A percentile compares a stretch with the other conserved stretches of the same genome.
phyloP scores from a whole-genome alignment of 1,139 yeast species.

The Hyphopichia khmerensis region DNA sequence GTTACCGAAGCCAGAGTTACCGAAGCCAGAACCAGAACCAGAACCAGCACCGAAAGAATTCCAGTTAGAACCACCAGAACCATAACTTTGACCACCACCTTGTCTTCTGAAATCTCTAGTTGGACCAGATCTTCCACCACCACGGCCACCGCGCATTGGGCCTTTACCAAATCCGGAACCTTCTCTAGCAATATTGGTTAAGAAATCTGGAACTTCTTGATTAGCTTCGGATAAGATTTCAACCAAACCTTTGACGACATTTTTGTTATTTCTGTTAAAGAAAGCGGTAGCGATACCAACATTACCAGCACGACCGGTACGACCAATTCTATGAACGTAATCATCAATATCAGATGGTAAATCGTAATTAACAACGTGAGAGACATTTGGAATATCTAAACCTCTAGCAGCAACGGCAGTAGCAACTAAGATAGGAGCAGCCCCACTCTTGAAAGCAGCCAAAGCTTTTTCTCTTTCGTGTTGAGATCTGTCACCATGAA shows the following conservation, averaged over 20 bases:
- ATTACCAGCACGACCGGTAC: conserved; percentile 99
- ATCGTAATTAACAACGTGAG: conserved; percentile 96
- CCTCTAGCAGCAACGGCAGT: conserved; percentile 99
- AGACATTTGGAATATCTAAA: conserved; percentile 97
- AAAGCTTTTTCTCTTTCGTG: conserved; percentile 97
- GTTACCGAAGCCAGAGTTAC: conserved; percentile 22
- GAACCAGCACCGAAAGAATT: conserved; percentile 22
- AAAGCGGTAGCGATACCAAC: conserved; percentile 97
- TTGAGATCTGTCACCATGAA: conserved; percentile 99
- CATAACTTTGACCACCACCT: conserved; percentile 26
- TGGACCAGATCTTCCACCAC: conserved; percentile 47
- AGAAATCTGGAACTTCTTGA: conserved; percentile 93
- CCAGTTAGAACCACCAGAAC: conserved; percentile 30
- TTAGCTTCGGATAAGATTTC: conserved; percentile 92
- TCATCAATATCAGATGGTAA: conserved; percentile 97
- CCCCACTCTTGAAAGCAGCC: conserved; percentile 81
- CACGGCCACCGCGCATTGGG: conserved; percentile 47
- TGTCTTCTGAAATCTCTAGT: conserved; percentile 62
- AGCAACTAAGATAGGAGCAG: conserved; percentile 91
- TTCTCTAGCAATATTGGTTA: conserved; percentile 80
- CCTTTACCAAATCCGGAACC: conserved; percentile 50
- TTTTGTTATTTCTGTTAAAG: conserved; percentile 93
- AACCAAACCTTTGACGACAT: conserved; percentile 82
- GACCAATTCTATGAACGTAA: conserved; percentile 98
- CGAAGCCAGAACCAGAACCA: conserved; percentile 25